Conservation (phyloP, 2,329 filamentous ascomycete species). For the Periconia sp. region DNA sequence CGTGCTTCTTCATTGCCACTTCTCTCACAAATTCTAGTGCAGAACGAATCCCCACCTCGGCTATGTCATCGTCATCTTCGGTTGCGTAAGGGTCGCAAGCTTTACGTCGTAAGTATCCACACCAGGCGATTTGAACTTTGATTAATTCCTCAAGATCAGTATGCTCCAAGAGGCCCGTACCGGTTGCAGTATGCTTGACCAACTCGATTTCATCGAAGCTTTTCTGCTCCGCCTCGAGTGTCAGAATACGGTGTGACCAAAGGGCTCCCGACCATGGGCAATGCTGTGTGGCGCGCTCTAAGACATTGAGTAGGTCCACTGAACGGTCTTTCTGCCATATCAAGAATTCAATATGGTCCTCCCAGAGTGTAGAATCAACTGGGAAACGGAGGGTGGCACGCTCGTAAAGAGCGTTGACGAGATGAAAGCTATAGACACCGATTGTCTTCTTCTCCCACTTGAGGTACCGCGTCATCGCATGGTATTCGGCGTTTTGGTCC, state of each 20-base stretch:
- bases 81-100: slow-evolving; percentile 76
- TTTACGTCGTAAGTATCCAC: slow-evolving; percentile 85
- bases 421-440: slow-evolving; percentile 57
- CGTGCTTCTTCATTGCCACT: slow-evolving; percentile 79
- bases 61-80: slow-evolving; percentile 81
- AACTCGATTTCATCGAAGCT: slow-evolving; percentile 82
- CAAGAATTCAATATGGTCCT: slow-evolving; percentile 80
- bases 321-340: slow-evolving; percentile 55
- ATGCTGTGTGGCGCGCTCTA: slow-evolving; percentile 84
- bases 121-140: slow-evolving; percentile 93
- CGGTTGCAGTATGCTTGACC: slow-evolving; percentile 92
- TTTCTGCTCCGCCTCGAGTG: slow-evolving; percentile 77
- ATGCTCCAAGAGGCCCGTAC: slow-evolving; percentile 81
- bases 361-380: slow-evolving; percentile 78
- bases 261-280: slow-evolving; percentile 91
- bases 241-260: slow-evolving; percentile 88
- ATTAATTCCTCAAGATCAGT: slow-evolving; percentile 87
- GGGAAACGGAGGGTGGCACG: slow-evolving; percentile 78
- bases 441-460: slow-evolving; percentile 79
- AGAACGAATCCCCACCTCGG: slow-evolving; percentile 85
- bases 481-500: slow-evolving; percentile 63
- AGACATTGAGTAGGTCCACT: slow-evolving; percentile 67
- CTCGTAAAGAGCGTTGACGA: slow-evolving; percentile 72
- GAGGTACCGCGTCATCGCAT: slow-evolving; percentile 70
- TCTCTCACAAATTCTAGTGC: slow-evolving; percentile 84